Conservation (phyloP, 2,329 filamentous ascomycete genomes). For the Verticillium longisporum region DNA sequence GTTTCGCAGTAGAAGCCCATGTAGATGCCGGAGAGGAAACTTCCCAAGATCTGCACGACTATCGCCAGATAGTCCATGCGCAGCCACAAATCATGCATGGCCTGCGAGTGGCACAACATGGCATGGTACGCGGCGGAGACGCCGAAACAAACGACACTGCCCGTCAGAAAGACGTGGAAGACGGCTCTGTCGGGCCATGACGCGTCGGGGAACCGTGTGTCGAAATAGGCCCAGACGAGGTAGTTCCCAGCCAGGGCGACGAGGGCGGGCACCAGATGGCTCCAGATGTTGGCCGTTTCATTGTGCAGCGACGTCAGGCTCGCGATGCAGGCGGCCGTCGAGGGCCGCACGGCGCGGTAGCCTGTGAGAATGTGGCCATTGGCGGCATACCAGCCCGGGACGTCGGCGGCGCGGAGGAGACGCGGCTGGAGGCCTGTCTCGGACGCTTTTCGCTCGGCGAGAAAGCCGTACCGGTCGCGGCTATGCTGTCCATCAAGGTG, state of each 20-base stretch:
- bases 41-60: slow-evolving; percentile 27
- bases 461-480: background rate
- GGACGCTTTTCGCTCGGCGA: background rate
- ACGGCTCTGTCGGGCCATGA: slow-evolving; percentile 26
- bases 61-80: slow-evolving; percentile 30
- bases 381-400: slow-evolving; percentile 34
- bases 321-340: slow-evolving; percentile 24
- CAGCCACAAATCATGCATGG: slow-evolving; percentile 26
- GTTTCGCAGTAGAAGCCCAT: slow-evolving; percentile 31
- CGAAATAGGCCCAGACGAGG: slow-evolving; percentile 16
- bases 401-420: slow-evolving; percentile 18
- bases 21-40: slow-evolving; percentile 31
- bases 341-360: slow-evolving; percentile 34
- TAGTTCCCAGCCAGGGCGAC: slow-evolving; percentile 22
- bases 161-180: slow-evolving; percentile 29
- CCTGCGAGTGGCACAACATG: slow-evolving; percentile 29
- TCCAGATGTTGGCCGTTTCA: slow-evolving; percentile 24
- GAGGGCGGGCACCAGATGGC: slow-evolving; percentile 31
- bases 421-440: background rate
- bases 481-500: background rate
- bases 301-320: slow-evolving; percentile 32
- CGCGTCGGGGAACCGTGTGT: slow-evolving; percentile 22
- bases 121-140: slow-evolving; percentile 31
- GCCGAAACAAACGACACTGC: slow-evolving; percentile 26
- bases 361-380: slow-evolving; percentile 32